Base-by-base conservation (phyloP, 1,139 yeast genomes). In the Candida sanyaensis region DNA sequence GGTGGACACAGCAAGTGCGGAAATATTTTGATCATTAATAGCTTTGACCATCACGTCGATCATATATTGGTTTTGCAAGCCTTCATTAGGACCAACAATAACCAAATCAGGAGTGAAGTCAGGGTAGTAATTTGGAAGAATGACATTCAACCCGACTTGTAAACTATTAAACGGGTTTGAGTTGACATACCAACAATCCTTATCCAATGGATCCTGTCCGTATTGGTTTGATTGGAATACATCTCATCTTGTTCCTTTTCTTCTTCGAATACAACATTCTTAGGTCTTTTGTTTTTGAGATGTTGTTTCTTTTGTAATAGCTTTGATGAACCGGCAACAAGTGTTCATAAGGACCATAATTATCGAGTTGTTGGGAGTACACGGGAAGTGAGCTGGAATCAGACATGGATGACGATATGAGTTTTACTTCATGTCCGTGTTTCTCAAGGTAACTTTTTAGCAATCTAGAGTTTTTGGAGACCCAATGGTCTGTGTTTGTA, bases 401-500 rank as follows among this genome's bases (percentile, higher is more conserved):
- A 50, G 69, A 62, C 42, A 70, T 61, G 0, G 77, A 72, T 7
- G 34, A 32, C 23, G 67, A 76, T 36, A 69, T 64, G 41, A 69
- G 57, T 10, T 60, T 50, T 13, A 71, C 76, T 3, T 56, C 60
- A 49, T 72, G 77, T 10, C 47, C 39, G 7, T 63, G 59, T 7
- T 58, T 60, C 32, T 49, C 51, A 29, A 72, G 56, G 4, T 62
- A 60, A 2, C 61, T 49, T 48, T 69, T 64, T 44, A 72, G 57
- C 39, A 55, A 58, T 23, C 77, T 56, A 12, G 65, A 54, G 50
- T 71, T 69, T 47, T 66, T 69, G 17, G 72, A 61, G 6, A 69
- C 76, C 77, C 77, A 72, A n/a, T 71, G 65, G 52, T 72, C 75
- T 5, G 71, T 60, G 37, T 71, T 58, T n/a, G 75, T 56, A 13